A percentile compares a stretch with the other conserved stretches of the same genome.
Evolutionary conservation across 352 stramenopile genomes (phyloP).

Genomic region (Pythium angustatum): DNA sequence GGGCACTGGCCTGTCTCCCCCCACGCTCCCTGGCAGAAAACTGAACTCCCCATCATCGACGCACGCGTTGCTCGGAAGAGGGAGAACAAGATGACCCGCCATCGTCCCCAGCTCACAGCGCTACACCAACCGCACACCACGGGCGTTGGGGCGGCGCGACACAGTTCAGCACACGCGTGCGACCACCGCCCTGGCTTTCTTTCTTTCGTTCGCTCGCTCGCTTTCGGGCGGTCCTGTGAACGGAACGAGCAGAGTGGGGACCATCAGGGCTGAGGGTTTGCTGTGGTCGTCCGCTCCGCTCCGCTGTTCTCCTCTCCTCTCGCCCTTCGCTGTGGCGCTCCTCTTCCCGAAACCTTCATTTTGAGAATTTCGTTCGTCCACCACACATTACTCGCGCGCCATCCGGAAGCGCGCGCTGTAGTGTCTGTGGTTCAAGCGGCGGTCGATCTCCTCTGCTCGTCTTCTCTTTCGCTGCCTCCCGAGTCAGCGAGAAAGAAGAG

Average conservation of each 20-base stretch:
- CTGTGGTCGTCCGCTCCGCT: conserved; percentile 22
- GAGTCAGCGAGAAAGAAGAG: conserved; percentile 23
- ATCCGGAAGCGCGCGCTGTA: conserved; percentile 21
- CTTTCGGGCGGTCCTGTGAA: conserved; percentile 5
- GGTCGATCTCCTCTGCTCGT: conserved; percentile 36
- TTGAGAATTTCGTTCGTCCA: conserved; percentile 57
- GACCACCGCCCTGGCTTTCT: conserved; percentile 29
- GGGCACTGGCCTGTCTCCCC: conserved; percentile 16
- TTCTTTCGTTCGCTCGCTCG: conserved; percentile 32
- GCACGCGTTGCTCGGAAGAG: not conserved
- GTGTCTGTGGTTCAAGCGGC: conserved; percentile 23
- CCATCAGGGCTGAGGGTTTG: conserved; percentile 14
- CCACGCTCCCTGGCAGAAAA: conserved; percentile 27
- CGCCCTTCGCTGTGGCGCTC: conserved; percentile 2
- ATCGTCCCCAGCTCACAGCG: conserved; percentile 6
- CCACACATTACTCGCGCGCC: conserved; percentile 24
- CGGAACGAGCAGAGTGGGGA: conserved; percentile 2
- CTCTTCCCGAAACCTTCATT: conserved; percentile 29
- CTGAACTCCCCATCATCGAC: conserved; percentile 9
- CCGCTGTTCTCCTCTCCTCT: conserved; percentile 1
- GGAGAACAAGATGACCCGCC: conserved; percentile 4
- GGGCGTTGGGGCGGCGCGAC: conserved; percentile 3
- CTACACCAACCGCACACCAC: conserved; percentile 10
- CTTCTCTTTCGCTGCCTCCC: conserved; percentile 29
- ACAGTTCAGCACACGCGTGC: conserved; percentile 27